A percentile compares a stretch with the other conserved stretches of the same genome.
Evolutionary conservation across 2,329 filamentous ascomycete genomes (phyloP).

Genomic region (Sordariomycetes sp.): DNA sequence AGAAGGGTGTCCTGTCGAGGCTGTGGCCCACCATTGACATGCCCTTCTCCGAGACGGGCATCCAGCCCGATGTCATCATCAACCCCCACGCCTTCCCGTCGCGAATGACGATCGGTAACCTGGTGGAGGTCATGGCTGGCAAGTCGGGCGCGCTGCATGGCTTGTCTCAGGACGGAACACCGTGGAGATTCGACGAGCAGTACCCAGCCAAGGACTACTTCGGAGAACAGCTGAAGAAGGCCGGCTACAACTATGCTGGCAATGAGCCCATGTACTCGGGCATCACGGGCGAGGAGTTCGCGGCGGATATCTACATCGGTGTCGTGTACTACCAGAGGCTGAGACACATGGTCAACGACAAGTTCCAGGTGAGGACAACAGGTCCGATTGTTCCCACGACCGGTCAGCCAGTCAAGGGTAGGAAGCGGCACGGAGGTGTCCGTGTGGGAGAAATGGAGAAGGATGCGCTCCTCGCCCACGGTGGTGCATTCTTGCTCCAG

Average conservation of each 20-base stretch:
- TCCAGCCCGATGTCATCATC: conserved; percentile 96
- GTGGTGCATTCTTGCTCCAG: conserved; percentile 86
- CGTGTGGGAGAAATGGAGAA: conserved; percentile 99
- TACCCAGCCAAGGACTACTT: conserved; percentile 91
- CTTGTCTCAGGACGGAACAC: conserved; percentile 89
- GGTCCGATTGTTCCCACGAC: conserved; percentile 84
- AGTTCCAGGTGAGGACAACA: conserved; percentile 94
- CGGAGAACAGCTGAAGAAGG: conserved; percentile 86
- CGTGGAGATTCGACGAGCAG: conserved; percentile 87
- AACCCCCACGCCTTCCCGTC: conserved; percentile 99
- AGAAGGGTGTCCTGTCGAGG: conserved; percentile 93
- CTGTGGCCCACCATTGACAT: conserved; percentile 91
- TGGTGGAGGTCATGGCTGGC: conserved; percentile 90
- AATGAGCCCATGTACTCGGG: conserved; percentile 99
- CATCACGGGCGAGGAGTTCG: conserved; percentile 87
- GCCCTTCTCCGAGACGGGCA: conserved; percentile 93
- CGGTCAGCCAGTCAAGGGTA: conserved; percentile 91
- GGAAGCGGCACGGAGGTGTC: conserved; percentile 94
- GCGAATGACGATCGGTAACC: conserved; percentile 99
- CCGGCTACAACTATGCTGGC: conserved; percentile 94
- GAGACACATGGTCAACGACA: conserved; percentile 99
- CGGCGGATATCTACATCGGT: conserved; percentile 90
- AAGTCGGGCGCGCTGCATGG: conserved; percentile 92
- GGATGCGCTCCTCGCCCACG: conserved; percentile 87
- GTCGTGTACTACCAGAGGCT: conserved; percentile 97